Base-by-base conservation (phyloP, 305 asterid species). In the Fraxinus nigra region DNA sequence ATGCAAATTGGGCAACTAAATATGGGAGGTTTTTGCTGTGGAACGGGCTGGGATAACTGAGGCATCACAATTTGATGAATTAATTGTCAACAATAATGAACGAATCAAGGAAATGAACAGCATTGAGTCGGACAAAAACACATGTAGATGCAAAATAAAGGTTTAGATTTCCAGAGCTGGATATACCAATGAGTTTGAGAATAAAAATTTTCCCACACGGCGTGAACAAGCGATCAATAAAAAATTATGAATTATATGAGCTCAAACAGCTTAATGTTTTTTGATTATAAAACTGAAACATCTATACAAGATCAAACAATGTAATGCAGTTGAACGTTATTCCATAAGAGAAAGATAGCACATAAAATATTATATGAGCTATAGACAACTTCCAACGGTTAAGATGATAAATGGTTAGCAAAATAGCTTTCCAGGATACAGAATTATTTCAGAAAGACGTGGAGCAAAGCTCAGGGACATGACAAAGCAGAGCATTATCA, bases 1-100 rank as follows among this genome's bases (percentile, higher is more conserved):
- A 35, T 74, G 56, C 78, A 74, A 10, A 74, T 24, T 16, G 78
- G 78, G 30, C 78, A 74, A 33, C 14, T 74, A 34, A 74, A 74
- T 13, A 4, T 37, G 24, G 78, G 78, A 14, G 67, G 10, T 56
- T 56, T 16, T 48, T 14, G 63, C 63, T n/a, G 70, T 61, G 28
- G 14, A 22, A 61, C 30, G 13, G 70, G 78, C 16, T 74, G 48
- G 78, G 48, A 10, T 74, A 74, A 33, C 26, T 40, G 43, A 40
- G 51, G 24, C 78, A 26, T 74, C 48, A 33, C 32, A 18, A 16
- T 33, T 73, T 33, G 26, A 74, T 6, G 40, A 74, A 32, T 2
- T 18, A 73, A 74, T 43, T 33, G 48, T 33, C 28, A 9, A 30
- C 2, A 16, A 74, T 9, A 35, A 74, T 20, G 26, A 61, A 22